Evolutionary conservation across 768 basidiomycete species (phyloP).

Genomic region (Lentinula detonsa): DNA sequence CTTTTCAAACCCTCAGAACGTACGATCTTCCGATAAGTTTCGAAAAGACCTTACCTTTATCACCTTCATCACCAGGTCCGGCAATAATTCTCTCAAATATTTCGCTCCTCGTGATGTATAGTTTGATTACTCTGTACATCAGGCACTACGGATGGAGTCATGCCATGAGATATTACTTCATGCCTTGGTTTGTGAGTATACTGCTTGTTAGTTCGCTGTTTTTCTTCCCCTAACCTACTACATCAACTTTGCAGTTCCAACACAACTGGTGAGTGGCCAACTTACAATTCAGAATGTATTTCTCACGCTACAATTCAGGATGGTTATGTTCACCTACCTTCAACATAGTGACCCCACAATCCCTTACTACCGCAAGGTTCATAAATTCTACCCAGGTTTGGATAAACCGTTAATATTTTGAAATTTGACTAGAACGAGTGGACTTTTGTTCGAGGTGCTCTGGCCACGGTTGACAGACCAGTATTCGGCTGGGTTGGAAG

Average conservation of each 20-base stretch:
- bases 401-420: neutral
- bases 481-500: slow-evolving; percentile 54
- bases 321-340: slow-evolving; percentile 56
- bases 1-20: slow-evolving; percentile 42
- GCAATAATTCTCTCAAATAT: slow-evolving; percentile 37
- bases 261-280: slow-evolving; percentile 32
- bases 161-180: slow-evolving; percentile 35
- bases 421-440: slow-evolving; percentile 32
- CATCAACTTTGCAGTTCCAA: slow-evolving; percentile 25
- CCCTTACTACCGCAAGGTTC: slow-evolving; percentile 46
- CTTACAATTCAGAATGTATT: neutral
- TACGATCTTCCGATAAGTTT: slow-evolving; percentile 7
- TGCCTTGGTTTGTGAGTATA: slow-evolving; percentile 42
- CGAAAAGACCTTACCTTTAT: neutral
- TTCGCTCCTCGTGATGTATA: slow-evolving; percentile 32
- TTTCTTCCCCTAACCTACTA: neutral
- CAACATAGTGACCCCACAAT: slow-evolving; percentile 57
- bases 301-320: slow-evolving; percentile 27
- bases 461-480: slow-evolving; percentile 55
- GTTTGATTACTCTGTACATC: slow-evolving; percentile 23
- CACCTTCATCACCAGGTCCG: slow-evolving; percentile 15
- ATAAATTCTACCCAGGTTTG: neutral
- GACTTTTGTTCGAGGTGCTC: slow-evolving; percentile 56
- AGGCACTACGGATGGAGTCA: slow-evolving; percentile 23
- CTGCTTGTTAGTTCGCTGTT: neutral